Percentiles rank a stretch among this genome's conserved stretches.
Conservation (phyloP, 441 rosid genomes). For the Erodium texanum region DNA sequence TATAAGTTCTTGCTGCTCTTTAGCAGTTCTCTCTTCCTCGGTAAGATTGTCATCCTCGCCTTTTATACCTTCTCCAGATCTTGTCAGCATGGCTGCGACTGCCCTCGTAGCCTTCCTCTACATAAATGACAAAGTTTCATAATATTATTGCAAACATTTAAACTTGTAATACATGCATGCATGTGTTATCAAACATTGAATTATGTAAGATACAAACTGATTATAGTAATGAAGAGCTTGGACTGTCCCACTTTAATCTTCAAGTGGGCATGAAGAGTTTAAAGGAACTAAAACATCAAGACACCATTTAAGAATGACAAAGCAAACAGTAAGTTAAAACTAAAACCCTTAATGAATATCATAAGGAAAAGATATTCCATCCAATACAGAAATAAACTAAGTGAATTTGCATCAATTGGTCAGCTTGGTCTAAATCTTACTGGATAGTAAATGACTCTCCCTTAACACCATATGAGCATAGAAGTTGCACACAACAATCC, state of each 20-base stretch:
- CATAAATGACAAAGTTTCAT: constrained; percentile 3
- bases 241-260: too few species aligned
- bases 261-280: too few species aligned
- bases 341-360: too few species aligned
- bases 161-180: background rate
- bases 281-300: too few species aligned
- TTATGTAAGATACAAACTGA: background rate
- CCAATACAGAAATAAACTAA: background rate
- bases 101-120: constrained; percentile 84
- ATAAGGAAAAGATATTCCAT: background rate
- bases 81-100: constrained; percentile 87
- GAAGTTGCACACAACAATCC: background rate
- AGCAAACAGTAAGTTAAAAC: too few species aligned
- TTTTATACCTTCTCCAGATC: constrained; percentile 49
- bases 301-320: too few species aligned
- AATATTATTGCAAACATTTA: background rate
- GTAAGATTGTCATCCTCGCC: constrained; percentile 44
- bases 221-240: too few species aligned
- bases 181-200: background rate
- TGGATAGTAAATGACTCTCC: background rate
- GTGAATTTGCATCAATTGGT: background rate
- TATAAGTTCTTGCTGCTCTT: constrained; percentile 76
- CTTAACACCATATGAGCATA: background rate
- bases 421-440: background rate
- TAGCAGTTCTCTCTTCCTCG: constrained; percentile 65